phyloP scores from a whole-genome alignment of 441 rosid genomes.

The Flueggea neowawraea region DNA sequence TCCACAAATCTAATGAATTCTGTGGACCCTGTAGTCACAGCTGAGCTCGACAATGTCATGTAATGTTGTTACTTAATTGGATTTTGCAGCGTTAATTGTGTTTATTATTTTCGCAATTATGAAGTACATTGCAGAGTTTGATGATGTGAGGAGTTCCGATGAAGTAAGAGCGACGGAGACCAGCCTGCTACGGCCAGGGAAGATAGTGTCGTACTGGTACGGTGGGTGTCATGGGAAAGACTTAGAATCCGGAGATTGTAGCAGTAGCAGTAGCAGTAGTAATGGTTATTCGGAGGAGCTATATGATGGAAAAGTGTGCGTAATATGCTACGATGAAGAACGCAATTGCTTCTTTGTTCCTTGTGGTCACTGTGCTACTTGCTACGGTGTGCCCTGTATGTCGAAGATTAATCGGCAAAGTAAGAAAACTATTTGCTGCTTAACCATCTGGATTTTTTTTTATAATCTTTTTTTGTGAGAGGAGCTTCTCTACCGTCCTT shows the following conservation, averaged over 20 bases:
- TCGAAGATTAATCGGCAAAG: constrained; percentile 46
- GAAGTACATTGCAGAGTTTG: constrained; percentile 34
- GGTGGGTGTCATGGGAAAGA: constrained; percentile 32
- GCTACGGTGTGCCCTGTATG: constrained; percentile 61
- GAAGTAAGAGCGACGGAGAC: constrained; percentile 4
- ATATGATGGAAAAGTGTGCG: constrained; percentile 60
- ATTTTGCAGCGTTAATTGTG: constrained; percentile 32
- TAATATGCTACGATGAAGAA: constrained; percentile 65
- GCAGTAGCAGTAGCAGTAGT: background rate
- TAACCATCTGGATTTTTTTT: constrained; percentile 3
- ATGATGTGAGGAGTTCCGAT: constrained; percentile 10
- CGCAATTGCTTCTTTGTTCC: constrained; percentile 67
- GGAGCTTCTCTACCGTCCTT: no score
- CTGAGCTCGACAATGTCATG: no score
- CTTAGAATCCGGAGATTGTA: constrained; percentile 27
- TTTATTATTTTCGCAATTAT: constrained; percentile 26
- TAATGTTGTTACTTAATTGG: no score
- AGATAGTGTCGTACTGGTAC: constrained; percentile 18
- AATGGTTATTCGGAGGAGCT: constrained; percentile 39
- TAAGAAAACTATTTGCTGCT: constrained; percentile 36
- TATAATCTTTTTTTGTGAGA: no score
- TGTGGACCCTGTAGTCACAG: background rate
- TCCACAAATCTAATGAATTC: background rate
- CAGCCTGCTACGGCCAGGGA: constrained; percentile 16
- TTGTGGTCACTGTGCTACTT: constrained; percentile 73